A percentile compares a stretch with the other conserved stretches of the same genome.
phyloP scores from a whole-genome alignment of 805 yeast genomes.

The Maudiozyma turicensis region DNA sequence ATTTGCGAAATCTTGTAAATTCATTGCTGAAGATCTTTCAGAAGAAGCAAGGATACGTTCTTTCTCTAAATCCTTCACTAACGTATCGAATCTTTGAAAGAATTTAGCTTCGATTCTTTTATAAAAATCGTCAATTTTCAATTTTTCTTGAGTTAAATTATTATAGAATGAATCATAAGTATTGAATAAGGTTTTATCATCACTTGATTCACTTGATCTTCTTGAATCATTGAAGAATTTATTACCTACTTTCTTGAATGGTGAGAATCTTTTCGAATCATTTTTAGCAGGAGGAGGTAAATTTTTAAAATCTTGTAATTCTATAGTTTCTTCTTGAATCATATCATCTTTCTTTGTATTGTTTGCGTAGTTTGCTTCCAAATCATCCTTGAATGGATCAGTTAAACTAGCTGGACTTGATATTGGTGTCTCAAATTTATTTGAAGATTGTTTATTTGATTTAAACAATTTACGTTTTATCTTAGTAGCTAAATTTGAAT shows the following conservation, averaged over 20 bases:
- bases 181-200: conserved; percentile 25
- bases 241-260: conserved; percentile 11
- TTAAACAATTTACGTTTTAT: conserved; percentile 10
- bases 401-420: neutral
- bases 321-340: conserved; percentile 15
- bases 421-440: neutral
- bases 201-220: conserved; percentile 14
- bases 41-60: conserved; percentile 15
- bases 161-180: conserved; percentile 38
- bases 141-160: conserved; percentile 39
- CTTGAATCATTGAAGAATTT: conserved; percentile 9
- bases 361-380: neutral
- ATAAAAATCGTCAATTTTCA: conserved; percentile 45
- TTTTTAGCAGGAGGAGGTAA: neutral
- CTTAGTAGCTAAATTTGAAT: conserved; percentile 6
- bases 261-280: conserved; percentile 4
- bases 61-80: conserved; percentile 39
- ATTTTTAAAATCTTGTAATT: conserved; percentile 14
- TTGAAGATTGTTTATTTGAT: neutral
- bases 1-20: neutral
- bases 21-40: neutral
- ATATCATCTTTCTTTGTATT: conserved; percentile 1
- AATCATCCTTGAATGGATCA: neutral
- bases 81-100: conserved; percentile 35
- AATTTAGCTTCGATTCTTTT: conserved; percentile 37